Percentiles rank a stretch among this genome's conserved stretches.
These are phyloP conservation scores for Hamigera avellanea DNA, from an alignment of 495 filamentous ascomycete genomes.

Conservation along the genomic window DNA sequence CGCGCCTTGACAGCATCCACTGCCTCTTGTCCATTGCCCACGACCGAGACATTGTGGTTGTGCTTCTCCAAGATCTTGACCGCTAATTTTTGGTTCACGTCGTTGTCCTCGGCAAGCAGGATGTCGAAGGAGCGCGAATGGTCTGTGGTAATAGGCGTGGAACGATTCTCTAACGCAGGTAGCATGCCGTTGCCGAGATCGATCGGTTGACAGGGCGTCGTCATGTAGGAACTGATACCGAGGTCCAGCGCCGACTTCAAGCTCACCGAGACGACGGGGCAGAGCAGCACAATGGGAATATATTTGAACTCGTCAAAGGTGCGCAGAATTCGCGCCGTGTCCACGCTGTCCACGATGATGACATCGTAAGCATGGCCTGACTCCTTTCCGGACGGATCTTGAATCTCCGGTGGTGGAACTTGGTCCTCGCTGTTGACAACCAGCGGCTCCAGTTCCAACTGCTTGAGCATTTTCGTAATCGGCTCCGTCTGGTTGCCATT, in stretches of 20 bases:
- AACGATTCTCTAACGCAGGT: constrained; percentile 89
- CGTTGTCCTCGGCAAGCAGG: constrained; percentile 92
- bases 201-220: constrained; percentile 86
- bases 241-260: constrained; percentile 92
- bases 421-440: constrained; percentile 59
- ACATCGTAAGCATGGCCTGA: constrained; percentile 76
- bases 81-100: constrained; percentile 91
- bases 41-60: constrained; percentile 91
- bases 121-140: constrained; percentile 95
- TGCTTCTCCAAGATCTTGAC: constrained; percentile 98
- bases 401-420: constrained; percentile 48
- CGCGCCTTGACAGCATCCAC: constrained; percentile 80
- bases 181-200: constrained; percentile 98
- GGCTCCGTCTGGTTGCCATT: constrained; percentile 61
- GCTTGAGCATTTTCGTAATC: constrained; percentile 68
- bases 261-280: constrained; percentile 82
- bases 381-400: constrained; percentile 42
- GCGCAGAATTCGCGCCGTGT: constrained; percentile 73
- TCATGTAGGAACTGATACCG: constrained; percentile 98
- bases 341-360: constrained; percentile 91
- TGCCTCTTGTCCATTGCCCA: constrained; percentile 88
- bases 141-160: constrained; percentile 82
- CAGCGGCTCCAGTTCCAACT: constrained; percentile 69
- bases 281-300: constrained; percentile 88
- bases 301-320: constrained; percentile 94